Percentiles rank a stretch among this genome's conserved stretches.
Conservation (phyloP, 768 basidiomycete genomes). For the Leccinum uliginosum region DNA sequence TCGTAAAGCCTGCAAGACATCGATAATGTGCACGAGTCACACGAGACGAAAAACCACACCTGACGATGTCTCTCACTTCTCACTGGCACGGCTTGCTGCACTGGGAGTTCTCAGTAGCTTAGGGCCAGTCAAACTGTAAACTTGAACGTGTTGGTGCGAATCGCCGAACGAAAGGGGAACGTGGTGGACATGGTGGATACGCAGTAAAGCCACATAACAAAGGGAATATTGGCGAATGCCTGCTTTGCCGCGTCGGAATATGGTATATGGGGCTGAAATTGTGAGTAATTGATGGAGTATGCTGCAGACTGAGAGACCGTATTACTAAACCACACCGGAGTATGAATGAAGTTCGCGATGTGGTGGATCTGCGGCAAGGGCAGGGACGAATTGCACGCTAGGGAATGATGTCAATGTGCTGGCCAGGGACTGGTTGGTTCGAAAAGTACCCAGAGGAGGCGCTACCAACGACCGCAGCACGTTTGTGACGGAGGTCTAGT, state of each 20-base stretch:
- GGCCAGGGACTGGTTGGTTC: background rate
- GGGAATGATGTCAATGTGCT: slow-evolving; percentile 5
- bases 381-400: slow-evolving; percentile 60
- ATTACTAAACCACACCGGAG: slow-evolving; percentile 59
- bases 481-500: slow-evolving; percentile 39
- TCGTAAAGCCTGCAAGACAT: slow-evolving; percentile 33
- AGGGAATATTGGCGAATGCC: slow-evolving; percentile 51
- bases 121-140: slow-evolving; percentile 18
- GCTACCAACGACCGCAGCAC: slow-evolving; percentile 48
- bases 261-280: slow-evolving; percentile 37
- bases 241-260: slow-evolving; percentile 38
- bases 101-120: slow-evolving; percentile 8
- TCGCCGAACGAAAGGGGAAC: background rate
- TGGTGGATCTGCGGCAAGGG: slow-evolving; percentile 46
- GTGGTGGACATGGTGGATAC: slow-evolving; percentile 41
- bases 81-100: slow-evolving; percentile 1
- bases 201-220: slow-evolving; percentile 48
- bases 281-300: slow-evolving; percentile 19
- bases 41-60: background rate
- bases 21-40: background rate
- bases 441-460: slow-evolving; percentile 54
- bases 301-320: slow-evolving; percentile 20
- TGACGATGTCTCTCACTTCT: slow-evolving; percentile 12
- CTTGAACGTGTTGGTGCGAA: background rate
- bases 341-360: slow-evolving; percentile 55